A percentile compares a stretch with the other conserved stretches of the same genome.
Conservation (phyloP, 2,329 filamentous ascomycete genomes). For the Trichoderma asperellum region DNA sequence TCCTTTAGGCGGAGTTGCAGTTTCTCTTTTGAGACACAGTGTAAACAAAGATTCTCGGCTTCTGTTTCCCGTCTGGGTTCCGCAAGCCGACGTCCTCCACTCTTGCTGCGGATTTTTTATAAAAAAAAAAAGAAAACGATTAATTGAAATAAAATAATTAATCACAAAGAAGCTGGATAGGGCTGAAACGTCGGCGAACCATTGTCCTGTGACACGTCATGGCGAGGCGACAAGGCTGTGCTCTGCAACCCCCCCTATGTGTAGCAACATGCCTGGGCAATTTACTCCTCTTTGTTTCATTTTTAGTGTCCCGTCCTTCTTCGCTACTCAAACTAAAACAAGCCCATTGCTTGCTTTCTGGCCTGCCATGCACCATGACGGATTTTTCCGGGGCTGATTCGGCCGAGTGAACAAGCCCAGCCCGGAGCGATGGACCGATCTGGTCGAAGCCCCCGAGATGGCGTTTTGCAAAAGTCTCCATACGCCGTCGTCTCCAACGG, state of each 20-base stretch:
- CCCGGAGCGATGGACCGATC: constrained; percentile 26
- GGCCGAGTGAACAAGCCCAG: constrained; percentile 17
- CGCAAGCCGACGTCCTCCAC: neutral
- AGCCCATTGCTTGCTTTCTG: constrained; percentile 4
- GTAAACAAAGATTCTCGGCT: neutral
- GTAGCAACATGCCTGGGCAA: constrained; percentile 3
- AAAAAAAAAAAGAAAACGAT: neutral
- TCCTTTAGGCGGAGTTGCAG: neutral
- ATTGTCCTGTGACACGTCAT: neutral
- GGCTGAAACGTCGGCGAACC: constrained; percentile 6
- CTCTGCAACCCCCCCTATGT: neutral
- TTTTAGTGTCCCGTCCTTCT: neutral
- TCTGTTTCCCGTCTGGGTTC: neutral
- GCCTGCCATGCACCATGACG: constrained; percentile 23
- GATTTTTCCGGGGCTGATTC: constrained; percentile 16
- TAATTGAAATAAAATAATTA: neutral
- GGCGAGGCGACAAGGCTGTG: neutral
- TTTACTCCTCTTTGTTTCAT: constrained; percentile 2
- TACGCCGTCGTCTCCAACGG: neutral
- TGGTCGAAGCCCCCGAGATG: constrained; percentile 26
- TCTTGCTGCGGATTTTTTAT: neutral
- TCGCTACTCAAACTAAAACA: constrained; percentile 17
- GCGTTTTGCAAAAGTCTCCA: neutral
- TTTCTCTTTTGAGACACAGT: neutral
- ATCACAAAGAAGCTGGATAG: neutral